Conservation (phyloP, 2,329 filamentous ascomycete species). For the Trichophyton rubrum region DNA sequence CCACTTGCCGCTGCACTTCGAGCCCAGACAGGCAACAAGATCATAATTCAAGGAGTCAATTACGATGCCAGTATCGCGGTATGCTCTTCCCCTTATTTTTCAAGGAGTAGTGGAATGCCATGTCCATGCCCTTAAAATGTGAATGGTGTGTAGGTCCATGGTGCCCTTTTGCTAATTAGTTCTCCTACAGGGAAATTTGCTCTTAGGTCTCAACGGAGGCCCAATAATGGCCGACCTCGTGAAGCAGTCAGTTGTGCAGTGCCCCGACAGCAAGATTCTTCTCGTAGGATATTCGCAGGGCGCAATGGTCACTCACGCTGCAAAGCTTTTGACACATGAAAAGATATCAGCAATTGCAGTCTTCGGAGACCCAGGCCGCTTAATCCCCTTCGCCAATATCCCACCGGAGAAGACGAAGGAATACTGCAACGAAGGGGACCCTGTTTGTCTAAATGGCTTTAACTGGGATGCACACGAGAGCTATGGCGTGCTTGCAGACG, state of each 20-base stretch:
- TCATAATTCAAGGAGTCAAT: conserved; percentile 23
- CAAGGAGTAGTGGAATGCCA: neutral
- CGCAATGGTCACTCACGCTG: conserved; percentile 24
- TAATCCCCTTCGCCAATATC: conserved; percentile 29
- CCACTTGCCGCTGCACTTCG: conserved; percentile 20
- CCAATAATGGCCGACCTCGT: conserved; percentile 22
- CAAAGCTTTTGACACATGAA: conserved; percentile 16
- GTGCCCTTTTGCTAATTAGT: conserved; percentile 15
- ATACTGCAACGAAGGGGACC: conserved; percentile 39
- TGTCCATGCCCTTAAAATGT: neutral
- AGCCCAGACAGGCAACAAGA: conserved; percentile 17
- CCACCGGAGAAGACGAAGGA: conserved; percentile 33
- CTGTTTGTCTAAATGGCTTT: conserved; percentile 39
- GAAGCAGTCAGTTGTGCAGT: conserved; percentile 20
- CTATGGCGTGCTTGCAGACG: conserved; percentile 27
- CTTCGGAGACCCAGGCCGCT: conserved; percentile 37
- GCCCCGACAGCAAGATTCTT: conserved; percentile 24
- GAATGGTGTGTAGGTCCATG: neutral
- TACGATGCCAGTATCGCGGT: conserved; percentile 20
- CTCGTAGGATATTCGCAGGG: conserved; percentile 27
- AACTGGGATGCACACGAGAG: conserved; percentile 32
- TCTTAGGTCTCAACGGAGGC: conserved; percentile 20
- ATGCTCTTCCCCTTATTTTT: conserved; percentile 12
- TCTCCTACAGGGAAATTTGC: conserved; percentile 19
- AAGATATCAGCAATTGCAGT: conserved; percentile 32